Evolutionary conservation across 768 basidiomycete genomes (phyloP).

Genomic region (Leucocoprinus birnbaumii): DNA sequence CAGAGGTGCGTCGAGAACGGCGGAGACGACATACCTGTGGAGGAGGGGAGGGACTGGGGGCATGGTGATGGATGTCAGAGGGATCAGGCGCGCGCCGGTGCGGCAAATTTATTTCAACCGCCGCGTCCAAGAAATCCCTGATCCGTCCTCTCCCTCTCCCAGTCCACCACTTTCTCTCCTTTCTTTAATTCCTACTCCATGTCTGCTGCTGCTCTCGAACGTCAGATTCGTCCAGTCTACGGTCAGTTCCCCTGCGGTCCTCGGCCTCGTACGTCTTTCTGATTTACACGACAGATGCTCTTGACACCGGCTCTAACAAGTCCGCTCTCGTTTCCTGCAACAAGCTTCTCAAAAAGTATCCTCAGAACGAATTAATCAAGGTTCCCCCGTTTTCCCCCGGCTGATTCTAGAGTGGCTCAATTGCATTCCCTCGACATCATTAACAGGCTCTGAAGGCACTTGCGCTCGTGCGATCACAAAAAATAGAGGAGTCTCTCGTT

Average conservation of each 20-base stretch:
- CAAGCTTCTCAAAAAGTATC: conserved; percentile 85
- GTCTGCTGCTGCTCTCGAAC: conserved; percentile 65
- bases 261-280: not conserved
- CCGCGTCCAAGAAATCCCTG: conserved; percentile 9
- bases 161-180: conserved; percentile 1
- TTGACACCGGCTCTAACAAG: conserved; percentile 86
- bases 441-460: conserved; percentile 78
- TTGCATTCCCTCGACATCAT: conserved; percentile 5
- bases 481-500: conserved; percentile 78
- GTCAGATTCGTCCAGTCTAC: conserved; percentile 84
- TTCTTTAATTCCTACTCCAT: conserved; percentile 15
- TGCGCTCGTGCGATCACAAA: conserved; percentile 80
- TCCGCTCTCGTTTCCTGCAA: conserved; percentile 83
- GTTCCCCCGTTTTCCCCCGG: conserved; percentile 31
- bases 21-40: conserved; percentile 31
- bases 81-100: conserved; percentile 10
- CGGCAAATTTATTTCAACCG: conserved; percentile 7
- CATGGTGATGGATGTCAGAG: conserved; percentile 7
- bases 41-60: conserved; percentile 8
- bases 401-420: conserved; percentile 14
- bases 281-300: conserved; percentile 53
- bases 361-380: conserved; percentile 70
- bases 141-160: conserved; percentile 7
- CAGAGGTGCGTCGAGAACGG: conserved; percentile 23
- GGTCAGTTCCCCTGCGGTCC: conserved; percentile 40